These are phyloP conservation scores for Cercospora sp. DNA, from an alignment of 2,329 filamentous ascomycete species.

Conservation along the genomic window DNA sequence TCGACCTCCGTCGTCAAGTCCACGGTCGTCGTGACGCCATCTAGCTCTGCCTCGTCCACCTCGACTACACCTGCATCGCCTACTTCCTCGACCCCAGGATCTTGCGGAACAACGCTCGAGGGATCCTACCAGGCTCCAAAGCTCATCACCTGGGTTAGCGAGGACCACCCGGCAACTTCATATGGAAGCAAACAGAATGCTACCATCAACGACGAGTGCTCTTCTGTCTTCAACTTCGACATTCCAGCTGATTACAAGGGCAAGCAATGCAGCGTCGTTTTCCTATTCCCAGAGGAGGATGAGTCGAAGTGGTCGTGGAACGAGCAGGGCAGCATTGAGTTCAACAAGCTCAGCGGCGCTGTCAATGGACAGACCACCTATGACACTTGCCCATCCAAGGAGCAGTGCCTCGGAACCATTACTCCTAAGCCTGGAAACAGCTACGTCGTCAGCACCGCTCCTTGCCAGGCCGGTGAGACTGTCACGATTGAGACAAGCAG, in stretches of 20 bases:
- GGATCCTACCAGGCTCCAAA: constrained; percentile 56
- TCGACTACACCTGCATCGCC: constrained; percentile 18
- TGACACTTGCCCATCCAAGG: constrained; percentile 21
- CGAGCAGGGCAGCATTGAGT: constrained; percentile 26
- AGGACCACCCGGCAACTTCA: constrained; percentile 53
- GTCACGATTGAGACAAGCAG: constrained; percentile 28
- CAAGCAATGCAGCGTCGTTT: constrained; percentile 64
- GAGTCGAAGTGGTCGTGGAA: constrained; percentile 57
- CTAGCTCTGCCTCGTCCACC: constrained; percentile 2
- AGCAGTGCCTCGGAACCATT: constrained; percentile 17
- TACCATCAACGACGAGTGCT: constrained; percentile 55
- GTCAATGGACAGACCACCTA: constrained; percentile 50
- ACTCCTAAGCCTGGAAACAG: constrained; percentile 32
- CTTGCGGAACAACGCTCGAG: constrained; percentile 35
- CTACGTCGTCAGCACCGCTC: constrained; percentile 31
- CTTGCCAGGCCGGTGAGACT: constrained; percentile 33
- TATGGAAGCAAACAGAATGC: constrained; percentile 59
- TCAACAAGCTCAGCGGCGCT: constrained; percentile 45
- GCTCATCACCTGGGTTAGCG: constrained; percentile 63
- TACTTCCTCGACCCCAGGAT: constrained; percentile 16
- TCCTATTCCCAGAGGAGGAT: constrained; percentile 62
- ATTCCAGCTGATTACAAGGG: constrained; percentile 56
- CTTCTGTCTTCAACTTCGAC: constrained; percentile 69
- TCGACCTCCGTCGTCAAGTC: neutral
- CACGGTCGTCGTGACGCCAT: neutral